Percentiles rank a stretch among this genome's conserved stretches.
Evolutionary conservation across 257 asterid species (phyloP).

Genomic region (Echium plantagineum): DNA sequence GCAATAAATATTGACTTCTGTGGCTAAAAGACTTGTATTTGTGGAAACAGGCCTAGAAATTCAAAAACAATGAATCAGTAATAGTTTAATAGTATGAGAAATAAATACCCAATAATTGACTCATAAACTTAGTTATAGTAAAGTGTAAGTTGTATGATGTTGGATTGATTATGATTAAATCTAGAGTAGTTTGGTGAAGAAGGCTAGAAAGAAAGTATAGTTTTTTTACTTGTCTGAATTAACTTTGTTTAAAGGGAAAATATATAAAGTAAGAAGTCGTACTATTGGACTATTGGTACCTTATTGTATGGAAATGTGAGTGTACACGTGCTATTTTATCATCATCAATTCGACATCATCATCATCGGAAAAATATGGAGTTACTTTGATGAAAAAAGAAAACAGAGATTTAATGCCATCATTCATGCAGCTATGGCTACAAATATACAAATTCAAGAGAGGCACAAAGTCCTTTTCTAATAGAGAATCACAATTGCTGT

Average conservation of each 20-base stretch:
- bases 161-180: background rate
- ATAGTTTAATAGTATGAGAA: conserved; percentile 5
- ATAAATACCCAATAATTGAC: background rate
- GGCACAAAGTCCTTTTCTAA: no score
- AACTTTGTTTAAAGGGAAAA: no score
- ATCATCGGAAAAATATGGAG: conserved; percentile 5
- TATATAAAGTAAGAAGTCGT: no score
- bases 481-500: no score
- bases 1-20: background rate
- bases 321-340: conserved; percentile 38
- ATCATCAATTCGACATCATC: conserved; percentile 16
- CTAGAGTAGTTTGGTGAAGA: background rate
- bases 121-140: background rate
- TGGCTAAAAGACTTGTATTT: conserved; percentile 1
- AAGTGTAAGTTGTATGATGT: background rate
- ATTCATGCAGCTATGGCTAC: conserved; percentile 1
- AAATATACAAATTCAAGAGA: background rate
- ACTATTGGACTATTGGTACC: conserved; percentile 26
- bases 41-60: conserved; percentile 20
- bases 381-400: background rate
- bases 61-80: conserved; percentile 9
- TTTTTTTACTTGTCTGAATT: no score
- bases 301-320: conserved; percentile 10
- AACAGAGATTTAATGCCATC: conserved; percentile 2
- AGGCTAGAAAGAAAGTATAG: no score